phyloP scores from a whole-genome alignment of 352 stramenopile genomes.

The Pythium rhizo-oryzae region DNA sequence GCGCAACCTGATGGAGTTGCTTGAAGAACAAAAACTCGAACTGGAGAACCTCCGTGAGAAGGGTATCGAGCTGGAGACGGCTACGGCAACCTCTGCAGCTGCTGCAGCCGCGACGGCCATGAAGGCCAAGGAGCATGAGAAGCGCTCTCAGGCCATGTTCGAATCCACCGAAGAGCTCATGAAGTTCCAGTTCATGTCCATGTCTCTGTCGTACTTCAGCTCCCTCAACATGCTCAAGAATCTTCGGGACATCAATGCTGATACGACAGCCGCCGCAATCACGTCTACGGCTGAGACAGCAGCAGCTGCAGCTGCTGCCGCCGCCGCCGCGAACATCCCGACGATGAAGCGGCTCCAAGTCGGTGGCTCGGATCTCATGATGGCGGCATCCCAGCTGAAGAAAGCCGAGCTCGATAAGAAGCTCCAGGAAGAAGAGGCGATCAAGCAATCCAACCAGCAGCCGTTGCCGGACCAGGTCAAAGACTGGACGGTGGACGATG shows the following conservation, averaged over 20 bases:
- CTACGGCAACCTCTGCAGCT: conserved; percentile 91
- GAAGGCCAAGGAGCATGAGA: conserved; percentile 92
- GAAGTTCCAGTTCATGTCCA: conserved; percentile 98
- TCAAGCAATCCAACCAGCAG: conserved; percentile 50
- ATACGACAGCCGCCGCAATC: conserved; percentile 90
- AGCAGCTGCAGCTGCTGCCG: conserved; percentile 81
- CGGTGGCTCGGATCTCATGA: conserved; percentile 63
- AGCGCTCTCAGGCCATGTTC: conserved; percentile 91
- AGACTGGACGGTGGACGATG: conserved; percentile 91
- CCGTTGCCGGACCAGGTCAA: conserved; percentile 73
- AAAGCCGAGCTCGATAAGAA: conserved; percentile 67
- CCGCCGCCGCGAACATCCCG: conserved; percentile 88
- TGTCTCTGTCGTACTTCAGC: conserved; percentile 95
- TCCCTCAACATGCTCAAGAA: conserved; percentile 95
- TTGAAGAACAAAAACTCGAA: conserved; percentile 94
- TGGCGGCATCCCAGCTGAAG: conserved; percentile 69
- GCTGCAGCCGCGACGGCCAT: conserved; percentile 89
- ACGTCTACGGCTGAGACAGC: conserved; percentile 90
- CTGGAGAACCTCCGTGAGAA: conserved; percentile 91
- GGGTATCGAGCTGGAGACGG: conserved; percentile 91
- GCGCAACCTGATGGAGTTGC: conserved; percentile 92
- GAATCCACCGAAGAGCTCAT: conserved; percentile 94
- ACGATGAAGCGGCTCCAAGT: conserved; percentile 73
- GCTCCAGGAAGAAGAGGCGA: conserved; percentile 61
- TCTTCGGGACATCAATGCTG: conserved; percentile 92